phyloP scores from a whole-genome alignment of 305 asterid genomes.

The Withania somnifera region DNA sequence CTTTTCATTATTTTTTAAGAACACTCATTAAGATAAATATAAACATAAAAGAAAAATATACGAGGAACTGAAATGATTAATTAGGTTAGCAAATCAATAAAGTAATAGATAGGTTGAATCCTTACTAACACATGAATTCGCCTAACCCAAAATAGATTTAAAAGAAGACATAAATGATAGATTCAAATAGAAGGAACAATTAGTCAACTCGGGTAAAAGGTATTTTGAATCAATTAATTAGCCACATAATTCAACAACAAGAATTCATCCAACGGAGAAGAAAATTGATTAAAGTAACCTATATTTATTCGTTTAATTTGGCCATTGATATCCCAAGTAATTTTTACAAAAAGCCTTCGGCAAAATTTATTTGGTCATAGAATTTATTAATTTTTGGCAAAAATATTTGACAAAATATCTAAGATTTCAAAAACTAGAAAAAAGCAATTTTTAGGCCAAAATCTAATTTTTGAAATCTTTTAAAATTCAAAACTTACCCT shows the following conservation, averaged over 20 bases:
- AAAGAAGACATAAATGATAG: background rate
- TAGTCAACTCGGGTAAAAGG: background rate
- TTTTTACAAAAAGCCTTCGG: no score
- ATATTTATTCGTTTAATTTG: no score
- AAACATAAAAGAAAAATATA: background rate
- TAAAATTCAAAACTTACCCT: no score
- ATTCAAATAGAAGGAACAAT: background rate
- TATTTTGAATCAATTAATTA: background rate
- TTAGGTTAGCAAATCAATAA: background rate
- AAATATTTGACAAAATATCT: no score
- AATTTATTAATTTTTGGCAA: no score
- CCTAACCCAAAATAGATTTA: background rate
- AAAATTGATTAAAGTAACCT: background rate
- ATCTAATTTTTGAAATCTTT: no score
- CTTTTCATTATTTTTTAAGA: background rate
- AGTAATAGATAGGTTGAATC: background rate
- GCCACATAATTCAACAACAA: background rate
- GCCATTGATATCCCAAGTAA: no score
- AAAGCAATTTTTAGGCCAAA: no score
- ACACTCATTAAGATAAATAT: background rate
- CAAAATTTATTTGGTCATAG: no score
- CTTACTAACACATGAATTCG: background rate
- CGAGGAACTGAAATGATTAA: background rate
- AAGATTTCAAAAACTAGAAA: no score
- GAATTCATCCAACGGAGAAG: background rate